Evolutionary conservation across 2,329 filamentous ascomycete species (phyloP).

Genomic region (Hortaea werneckii): DNA sequence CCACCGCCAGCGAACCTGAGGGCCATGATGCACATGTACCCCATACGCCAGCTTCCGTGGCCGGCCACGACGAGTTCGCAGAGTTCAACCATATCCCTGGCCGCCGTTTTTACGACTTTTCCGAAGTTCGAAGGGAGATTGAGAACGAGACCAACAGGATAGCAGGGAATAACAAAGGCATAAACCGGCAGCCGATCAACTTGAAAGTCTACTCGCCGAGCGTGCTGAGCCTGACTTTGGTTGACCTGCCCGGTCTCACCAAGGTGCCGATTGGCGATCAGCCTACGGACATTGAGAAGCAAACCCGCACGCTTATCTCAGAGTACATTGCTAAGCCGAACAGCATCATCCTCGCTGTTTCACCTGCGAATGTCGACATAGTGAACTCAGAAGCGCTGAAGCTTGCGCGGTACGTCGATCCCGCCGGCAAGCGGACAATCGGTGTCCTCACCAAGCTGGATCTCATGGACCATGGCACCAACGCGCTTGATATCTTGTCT

Average conservation of each 20-base stretch:
- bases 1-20: conserved; percentile 57
- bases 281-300: conserved; percentile 95
- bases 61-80: conserved; percentile 65
- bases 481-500: conserved; percentile 94
- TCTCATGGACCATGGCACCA: conserved; percentile 97
- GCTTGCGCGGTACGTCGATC: conserved; percentile 91
- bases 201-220: conserved; percentile 97
- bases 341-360: conserved; percentile 93
- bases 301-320: conserved; percentile 89
- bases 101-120: conserved; percentile 81
- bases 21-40: conserved; percentile 56
- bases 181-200: conserved; percentile 95
- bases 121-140: conserved; percentile 89
- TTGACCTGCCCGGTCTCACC: conserved; percentile 90
- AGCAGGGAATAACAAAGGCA: conserved; percentile 94
- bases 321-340: conserved; percentile 99
- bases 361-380: conserved; percentile 92
- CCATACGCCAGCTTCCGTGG: conserved; percentile 67
- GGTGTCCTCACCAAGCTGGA: conserved; percentile 95
- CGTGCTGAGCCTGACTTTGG: conserved; percentile 89
- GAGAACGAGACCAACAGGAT: conserved; percentile 94
- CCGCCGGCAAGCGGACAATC: conserved; percentile 86
- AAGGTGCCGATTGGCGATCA: conserved; percentile 98
- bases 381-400: conserved; percentile 98
- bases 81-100: conserved; percentile 95